These are phyloP conservation scores for Fusarium sp. DNA, from an alignment of 2,329 filamentous ascomycete genomes.

Conservation along the genomic window DNA sequence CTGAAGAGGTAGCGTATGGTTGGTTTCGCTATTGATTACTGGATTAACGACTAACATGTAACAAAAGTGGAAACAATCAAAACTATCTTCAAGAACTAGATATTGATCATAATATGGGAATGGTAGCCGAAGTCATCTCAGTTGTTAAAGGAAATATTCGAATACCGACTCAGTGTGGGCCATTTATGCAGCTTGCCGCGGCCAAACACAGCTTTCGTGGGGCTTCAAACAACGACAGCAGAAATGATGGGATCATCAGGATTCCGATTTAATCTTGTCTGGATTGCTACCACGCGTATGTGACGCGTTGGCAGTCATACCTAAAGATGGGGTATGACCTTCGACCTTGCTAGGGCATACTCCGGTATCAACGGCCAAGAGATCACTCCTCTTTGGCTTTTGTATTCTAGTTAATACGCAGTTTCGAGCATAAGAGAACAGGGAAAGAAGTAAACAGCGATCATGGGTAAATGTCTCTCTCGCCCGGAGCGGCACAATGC, in stretches of 20 bases:
- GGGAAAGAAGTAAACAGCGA: too few species aligned
- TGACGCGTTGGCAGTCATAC: neutral
- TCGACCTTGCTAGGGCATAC: neutral
- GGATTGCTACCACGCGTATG: too few species aligned
- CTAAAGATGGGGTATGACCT: neutral
- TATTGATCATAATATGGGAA: neutral
- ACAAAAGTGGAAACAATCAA: too few species aligned
- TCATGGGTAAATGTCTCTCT: neutral
- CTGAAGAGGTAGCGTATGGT: neutral
- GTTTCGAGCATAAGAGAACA: too few species aligned
- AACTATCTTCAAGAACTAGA: too few species aligned
- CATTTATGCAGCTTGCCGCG: neutral
- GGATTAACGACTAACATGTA: neutral
- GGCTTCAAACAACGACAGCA: neutral
- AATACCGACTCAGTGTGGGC: neutral
- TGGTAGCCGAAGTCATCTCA: neutral
- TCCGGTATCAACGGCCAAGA: neutral
- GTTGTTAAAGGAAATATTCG: too few species aligned
- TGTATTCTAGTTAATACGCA: rapidly evolving
- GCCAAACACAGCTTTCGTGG: neutral
- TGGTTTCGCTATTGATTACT: neutral
- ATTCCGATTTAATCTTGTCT: neutral
- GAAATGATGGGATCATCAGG: neutral
- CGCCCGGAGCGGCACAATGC: neutral
- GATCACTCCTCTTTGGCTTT: neutral